These are phyloP conservation scores for Naganishia onofrii DNA, from an alignment of 768 basidiomycete species.

Conservation along the genomic window DNA sequence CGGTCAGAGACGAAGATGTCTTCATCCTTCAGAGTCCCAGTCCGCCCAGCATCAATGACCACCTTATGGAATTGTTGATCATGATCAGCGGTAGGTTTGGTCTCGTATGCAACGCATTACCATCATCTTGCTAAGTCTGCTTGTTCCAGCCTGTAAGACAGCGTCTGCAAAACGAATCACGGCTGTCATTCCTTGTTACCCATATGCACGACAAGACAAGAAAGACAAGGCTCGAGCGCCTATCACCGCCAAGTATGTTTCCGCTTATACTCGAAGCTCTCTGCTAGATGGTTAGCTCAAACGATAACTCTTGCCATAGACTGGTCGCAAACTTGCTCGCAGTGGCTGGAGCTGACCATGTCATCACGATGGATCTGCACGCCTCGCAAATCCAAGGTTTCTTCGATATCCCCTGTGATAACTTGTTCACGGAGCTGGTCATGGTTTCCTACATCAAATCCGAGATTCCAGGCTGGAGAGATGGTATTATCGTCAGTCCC, in stretches of 20 bases:
- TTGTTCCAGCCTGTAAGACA: slow-evolving; percentile 75
- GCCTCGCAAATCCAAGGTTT: slow-evolving; percentile 99
- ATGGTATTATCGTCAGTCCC: slow-evolving; percentile 93
- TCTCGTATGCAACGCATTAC: not conserved
- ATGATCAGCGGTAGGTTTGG: slow-evolving; percentile 75
- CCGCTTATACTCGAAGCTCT: not conserved
- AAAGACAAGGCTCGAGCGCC: slow-evolving; percentile 99
- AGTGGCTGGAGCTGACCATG: slow-evolving; percentile 86
- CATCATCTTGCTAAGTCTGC: not conserved
- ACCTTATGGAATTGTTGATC: slow-evolving; percentile 96
- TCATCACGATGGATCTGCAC: slow-evolving; percentile 99
- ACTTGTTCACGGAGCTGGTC: slow-evolving; percentile 96
- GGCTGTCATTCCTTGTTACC: slow-evolving; percentile 95
- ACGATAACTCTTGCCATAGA: slow-evolving; percentile 32
- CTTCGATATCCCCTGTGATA: slow-evolving; percentile 99
- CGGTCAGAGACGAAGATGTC: slow-evolving; percentile 95
- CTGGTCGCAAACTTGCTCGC: slow-evolving; percentile 93
- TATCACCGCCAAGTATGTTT: slow-evolving; percentile 79
- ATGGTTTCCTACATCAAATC: slow-evolving; percentile 91
- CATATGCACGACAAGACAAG: slow-evolving; percentile 96
- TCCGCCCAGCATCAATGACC: slow-evolving; percentile 66
- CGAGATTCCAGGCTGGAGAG: slow-evolving; percentile 71
- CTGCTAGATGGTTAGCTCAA: not conserved
- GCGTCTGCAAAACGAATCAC: slow-evolving; percentile 98
- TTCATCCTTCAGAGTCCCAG: slow-evolving; percentile 79